Percentiles rank a stretch among this genome's conserved stretches.
phyloP scores from a whole-genome alignment of 2,329 filamentous ascomycete genomes.

The Diaporthe ilicicola region DNA sequence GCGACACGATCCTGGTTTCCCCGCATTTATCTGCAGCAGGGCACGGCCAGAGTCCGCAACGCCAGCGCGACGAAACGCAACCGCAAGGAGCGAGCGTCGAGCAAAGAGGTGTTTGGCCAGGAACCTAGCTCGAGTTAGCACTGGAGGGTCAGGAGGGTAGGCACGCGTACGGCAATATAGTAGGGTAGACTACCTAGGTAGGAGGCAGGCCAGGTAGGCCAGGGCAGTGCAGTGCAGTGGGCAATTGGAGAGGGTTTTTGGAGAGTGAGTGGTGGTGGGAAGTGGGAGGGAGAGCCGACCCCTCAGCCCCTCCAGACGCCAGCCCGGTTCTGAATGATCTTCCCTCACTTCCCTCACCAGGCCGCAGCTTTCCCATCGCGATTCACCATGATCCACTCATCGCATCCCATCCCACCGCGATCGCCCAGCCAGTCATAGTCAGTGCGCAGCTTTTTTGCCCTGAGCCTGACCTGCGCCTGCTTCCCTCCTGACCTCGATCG shows the following conservation, averaged over 20 bases:
- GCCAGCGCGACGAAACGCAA: constrained; percentile 9
- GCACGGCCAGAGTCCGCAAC: constrained; percentile 28
- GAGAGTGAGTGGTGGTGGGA: not conserved
- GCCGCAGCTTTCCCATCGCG: not conserved
- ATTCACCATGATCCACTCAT: not conserved
- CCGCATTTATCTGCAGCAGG: constrained; percentile 33
- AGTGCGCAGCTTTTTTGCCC: constrained; percentile 10
- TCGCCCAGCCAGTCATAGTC: constrained; percentile 6
- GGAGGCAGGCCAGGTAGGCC: not conserved
- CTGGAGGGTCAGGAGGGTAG: constrained; percentile 12
- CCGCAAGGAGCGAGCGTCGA: constrained; percentile 2
- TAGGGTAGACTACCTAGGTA: not conserved
- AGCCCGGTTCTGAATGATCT: too few relatives aligned
- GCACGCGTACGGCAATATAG: too few relatives aligned
- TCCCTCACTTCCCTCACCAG: not conserved
- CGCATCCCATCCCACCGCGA: not conserved
- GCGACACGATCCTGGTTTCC: constrained; percentile 29
- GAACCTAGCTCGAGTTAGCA: not conserved
- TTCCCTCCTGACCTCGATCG: constrained; percentile 9
- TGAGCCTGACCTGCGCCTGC: constrained; percentile 9
- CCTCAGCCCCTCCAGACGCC: not conserved
- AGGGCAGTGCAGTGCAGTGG: not conserved
- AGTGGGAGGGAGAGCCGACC: not conserved
- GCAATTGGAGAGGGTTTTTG: not conserved
- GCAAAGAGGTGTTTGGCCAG: constrained; percentile 11